Evolutionary conservation across 169 alveolate species (phyloP), one percentile per base, ranked within the genome.

Genomic region (Eimeria sp.): DNA sequence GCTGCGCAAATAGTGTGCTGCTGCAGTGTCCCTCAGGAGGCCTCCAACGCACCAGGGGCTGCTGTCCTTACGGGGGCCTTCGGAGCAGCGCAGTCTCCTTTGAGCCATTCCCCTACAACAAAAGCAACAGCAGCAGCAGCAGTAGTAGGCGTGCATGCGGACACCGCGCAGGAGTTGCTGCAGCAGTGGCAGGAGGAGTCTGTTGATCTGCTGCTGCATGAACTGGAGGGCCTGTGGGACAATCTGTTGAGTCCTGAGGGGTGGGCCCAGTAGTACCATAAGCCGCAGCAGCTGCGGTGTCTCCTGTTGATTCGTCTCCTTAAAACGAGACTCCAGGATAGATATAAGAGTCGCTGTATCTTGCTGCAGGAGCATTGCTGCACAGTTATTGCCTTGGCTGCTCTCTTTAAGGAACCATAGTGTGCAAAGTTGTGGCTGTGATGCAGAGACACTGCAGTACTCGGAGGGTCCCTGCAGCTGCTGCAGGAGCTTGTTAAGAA

Each of bases 171-270:
- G 86, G 86, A 75, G 13, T 22, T 27, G 54, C 86, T 75, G 58
- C 86, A 75, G 86, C 47, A 75, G 54, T 34, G 86, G 86, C 86
- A 75, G 86, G 27, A 43, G 11, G 54, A 75, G 11, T 75, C 57
- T 34, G 54, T 43, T 34, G 86, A n/a, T 75, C 4, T 47, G 30
- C 57, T 34, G 27, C 57, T 75, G 27, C 57, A 75, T 25, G 86
- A 58, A 25, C 86, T 75, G 13, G 86, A 75, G 54, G 47, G 25
- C 14, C 54, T 75, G 30, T 75, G 86, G 86, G 86, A 54, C 27
- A 11, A 30, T 5, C 86, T 75, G 7, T 25, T 75, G 14, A 75
- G 45, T 54, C 86, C 30, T 22, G 57, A 34, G 57, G 27, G 86
- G 86, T 75, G 54, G 11, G 86, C 75, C 13, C 13, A n/a, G 70